Percentiles rank a stretch among this genome's conserved stretches.
These are phyloP conservation scores for Fraxinus americana DNA, from an alignment of 257 asterid genomes.

Conservation along the genomic window DNA sequence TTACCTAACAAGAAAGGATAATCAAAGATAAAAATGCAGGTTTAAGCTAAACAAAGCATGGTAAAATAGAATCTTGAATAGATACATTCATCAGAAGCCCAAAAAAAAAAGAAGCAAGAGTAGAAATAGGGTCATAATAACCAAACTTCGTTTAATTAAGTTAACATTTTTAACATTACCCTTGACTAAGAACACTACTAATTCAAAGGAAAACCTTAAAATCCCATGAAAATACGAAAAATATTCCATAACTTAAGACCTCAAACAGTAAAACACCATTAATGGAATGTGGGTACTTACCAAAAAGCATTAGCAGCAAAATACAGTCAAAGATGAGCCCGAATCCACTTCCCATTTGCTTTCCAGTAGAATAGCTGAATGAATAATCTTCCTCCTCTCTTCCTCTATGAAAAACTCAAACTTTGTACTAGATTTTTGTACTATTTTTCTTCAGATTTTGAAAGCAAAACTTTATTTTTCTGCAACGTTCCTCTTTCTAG, in stretches of 20 bases:
- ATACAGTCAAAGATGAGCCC: conserved; percentile 38
- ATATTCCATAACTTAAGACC: background rate
- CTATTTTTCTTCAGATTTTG: background rate
- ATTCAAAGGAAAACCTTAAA: too few relatives aligned
- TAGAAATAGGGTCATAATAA: background rate
- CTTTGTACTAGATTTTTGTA: background rate
- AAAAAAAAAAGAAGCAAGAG: background rate
- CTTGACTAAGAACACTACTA: too few relatives aligned
- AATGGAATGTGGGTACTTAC: conserved; percentile 32
- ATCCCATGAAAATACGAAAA: too few relatives aligned
- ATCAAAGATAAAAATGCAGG: background rate
- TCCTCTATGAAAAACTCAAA: background rate
- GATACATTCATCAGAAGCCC: background rate
- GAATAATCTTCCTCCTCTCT: background rate
- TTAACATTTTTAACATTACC: too few relatives aligned
- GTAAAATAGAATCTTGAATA: background rate
- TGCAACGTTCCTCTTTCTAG: conserved; percentile 28
- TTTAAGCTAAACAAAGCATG: background rate
- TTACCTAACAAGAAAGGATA: background rate
- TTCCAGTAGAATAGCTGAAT: background rate
- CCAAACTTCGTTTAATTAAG: background rate
- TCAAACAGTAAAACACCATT: background rate
- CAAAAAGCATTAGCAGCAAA: conserved; percentile 55
- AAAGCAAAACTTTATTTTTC: background rate
- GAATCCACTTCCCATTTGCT: conserved; percentile 50